phyloP scores from a whole-genome alignment of 345 rosid species.

The Erucastrum elatum region DNA sequence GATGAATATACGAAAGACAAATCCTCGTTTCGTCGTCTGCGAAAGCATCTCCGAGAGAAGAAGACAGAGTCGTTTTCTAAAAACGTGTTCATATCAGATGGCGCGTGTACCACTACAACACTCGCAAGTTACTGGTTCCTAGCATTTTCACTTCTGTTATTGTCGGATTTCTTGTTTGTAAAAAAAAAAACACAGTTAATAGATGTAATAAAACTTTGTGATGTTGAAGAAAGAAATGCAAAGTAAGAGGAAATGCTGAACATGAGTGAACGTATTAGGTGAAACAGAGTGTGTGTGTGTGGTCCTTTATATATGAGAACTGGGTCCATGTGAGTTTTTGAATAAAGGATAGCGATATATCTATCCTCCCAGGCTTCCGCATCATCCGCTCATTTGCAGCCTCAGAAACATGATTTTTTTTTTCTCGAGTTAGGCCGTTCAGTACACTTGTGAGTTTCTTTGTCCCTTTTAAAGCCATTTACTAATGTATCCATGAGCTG shows the following conservation, averaged over 20 bases:
- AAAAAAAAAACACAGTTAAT: neutral
- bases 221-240: constrained; percentile 10
- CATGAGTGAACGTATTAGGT: constrained; percentile 24
- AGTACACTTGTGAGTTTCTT: constrained; percentile 20
- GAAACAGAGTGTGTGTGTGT: constrained; percentile 18
- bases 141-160: neutral
- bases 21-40: constrained; percentile 31
- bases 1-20: neutral
- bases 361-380: constrained; percentile 39
- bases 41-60: constrained; percentile 28
- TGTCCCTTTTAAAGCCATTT: constrained; percentile 21
- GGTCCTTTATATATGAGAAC: constrained; percentile 15
- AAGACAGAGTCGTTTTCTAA: neutral
- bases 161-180: neutral
- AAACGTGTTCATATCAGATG: constrained; percentile 25
- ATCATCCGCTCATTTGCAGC: constrained; percentile 45
- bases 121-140: constrained; percentile 23
- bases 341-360: constrained; percentile 41
- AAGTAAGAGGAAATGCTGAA: constrained; percentile 20
- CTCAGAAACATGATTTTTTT: constrained; percentile 44
- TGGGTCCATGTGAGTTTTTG: constrained; percentile 42
- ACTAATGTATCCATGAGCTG: constrained; percentile 33
- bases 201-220: neutral
- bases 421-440: neutral
- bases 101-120: constrained; percentile 11